Base-by-base conservation (phyloP, 1,284 basidiomycete species). In the Xerocomus nothofagi region DNA sequence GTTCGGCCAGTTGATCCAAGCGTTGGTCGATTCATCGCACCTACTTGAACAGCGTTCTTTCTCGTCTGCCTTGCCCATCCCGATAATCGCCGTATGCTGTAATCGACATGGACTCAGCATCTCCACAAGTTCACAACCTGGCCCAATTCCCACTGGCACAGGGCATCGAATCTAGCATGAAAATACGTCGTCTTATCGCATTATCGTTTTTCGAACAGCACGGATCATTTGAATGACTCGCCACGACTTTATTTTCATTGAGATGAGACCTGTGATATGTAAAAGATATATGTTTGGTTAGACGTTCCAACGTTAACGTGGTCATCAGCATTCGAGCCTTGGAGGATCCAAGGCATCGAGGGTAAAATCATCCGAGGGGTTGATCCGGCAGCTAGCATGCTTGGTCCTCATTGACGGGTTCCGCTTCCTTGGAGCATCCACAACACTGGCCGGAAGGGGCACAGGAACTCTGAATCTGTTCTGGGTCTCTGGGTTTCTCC, bases 61-160 rank as follows among this genome's bases (percentile, higher is more conserved):
- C 32, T 23, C 6, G 15, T 9, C 14, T 48, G 29, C 15, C n/a
- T 37, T 26, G 17, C 29, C 4, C 45, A 27, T 23, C 27, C 27
- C 23, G 23, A 52, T 20, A 56, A 10, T 29, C 29, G 26, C 39
- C 24, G 24, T 14, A 17, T 26, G 18, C 27, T 39, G 14, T 44
- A 40, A 3, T 20, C 30, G 57, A 36, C 47, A 30, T 71, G 70
- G 66, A 62, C 66, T 12, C 80, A 64, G 91, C 92, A 24, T 80
- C 91, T 15, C 77, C 82, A 31, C 86, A 92, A 40, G 73, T 91
- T 47, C 82, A 86, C 60, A 86, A 85, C 61, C 84, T 93, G 44
- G 89, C 89, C 48, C 80, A 90, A 58, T 98, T 92, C 65, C 75
- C 97, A 40, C n/a, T n/a, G n/a, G n/a, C n/a, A n/a, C 82, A 93